Conservation (phyloP, 2,329 filamentous ascomycete species). For the Pseudogymnoascus sp. region DNA sequence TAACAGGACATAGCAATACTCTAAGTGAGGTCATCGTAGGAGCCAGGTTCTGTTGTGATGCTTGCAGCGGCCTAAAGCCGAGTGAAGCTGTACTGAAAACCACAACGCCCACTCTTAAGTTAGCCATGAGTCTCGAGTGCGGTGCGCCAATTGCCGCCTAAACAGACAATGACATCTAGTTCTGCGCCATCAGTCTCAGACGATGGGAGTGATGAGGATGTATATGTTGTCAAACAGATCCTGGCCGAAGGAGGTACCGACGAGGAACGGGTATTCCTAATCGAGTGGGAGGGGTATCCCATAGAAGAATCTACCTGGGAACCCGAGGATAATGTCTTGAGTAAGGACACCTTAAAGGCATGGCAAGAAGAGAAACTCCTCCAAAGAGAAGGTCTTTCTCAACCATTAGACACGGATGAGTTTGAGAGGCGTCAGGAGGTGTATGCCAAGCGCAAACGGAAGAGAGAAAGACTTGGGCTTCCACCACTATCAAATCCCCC, state of each 20-base stretch:
- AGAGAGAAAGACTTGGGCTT: background rate
- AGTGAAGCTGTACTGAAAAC: background rate
- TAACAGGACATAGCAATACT: background rate
- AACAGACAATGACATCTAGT: background rate
- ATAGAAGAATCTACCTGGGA: constrained; percentile 50
- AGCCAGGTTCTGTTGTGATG: background rate
- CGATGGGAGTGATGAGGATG: background rate
- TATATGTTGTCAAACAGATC: constrained; percentile 41
- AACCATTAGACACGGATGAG: constrained; percentile 18
- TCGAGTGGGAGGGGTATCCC: constrained; percentile 56
- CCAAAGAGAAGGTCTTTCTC: constrained; percentile 14
- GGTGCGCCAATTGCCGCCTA: background rate
- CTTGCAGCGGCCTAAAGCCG: background rate
- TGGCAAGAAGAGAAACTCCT: constrained; percentile 23
- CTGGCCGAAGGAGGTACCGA: constrained; percentile 36
- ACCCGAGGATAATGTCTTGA: constrained; percentile 33
- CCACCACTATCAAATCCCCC: constrained; percentile 2
- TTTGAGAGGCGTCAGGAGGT: constrained; percentile 13
- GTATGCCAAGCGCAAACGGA: constrained; percentile 11
- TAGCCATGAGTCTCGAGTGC: background rate
- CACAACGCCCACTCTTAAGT: background rate
- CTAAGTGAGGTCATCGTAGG: background rate
- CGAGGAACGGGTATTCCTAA: constrained; percentile 43
- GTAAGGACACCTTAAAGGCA: constrained; percentile 26
- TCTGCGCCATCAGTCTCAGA: background rate